Base-by-base conservation (phyloP, 768 basidiomycete species). In the Mycena olivaceomarginata region DNA sequence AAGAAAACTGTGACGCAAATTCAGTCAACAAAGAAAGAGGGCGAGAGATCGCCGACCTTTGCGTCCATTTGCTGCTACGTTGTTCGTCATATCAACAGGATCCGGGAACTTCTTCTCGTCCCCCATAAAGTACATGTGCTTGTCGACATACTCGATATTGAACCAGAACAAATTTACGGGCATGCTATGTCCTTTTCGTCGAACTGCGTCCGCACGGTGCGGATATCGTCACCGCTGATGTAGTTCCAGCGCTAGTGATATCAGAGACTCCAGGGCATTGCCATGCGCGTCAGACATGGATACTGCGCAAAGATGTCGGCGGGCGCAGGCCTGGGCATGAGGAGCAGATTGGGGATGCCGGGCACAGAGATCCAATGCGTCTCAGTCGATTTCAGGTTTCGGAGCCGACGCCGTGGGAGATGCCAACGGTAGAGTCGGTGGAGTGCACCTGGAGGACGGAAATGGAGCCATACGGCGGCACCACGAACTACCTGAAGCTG, bases 231-330 rank as follows among this genome's bases (percentile, higher is more conserved):
- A 37, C 96, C 94, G 86, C 94, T 96, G 78, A 98, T 90, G n/a
- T 99, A 99, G 83, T 99, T 99, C 98, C 98, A 99, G 46, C 98
- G 90, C 84, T 99, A 98, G 85, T 99, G 98, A 82, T 99, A 98
- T 0, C 94, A 98, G 74, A 99, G 89, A 39, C 96, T 93, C 93
- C 96, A 99, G 22, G 95, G 91, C 10, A 94, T 93, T 0, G 96
- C 92, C 0, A 94, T 91, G 1, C 98, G 98, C 0, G 98, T 98
- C 70, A 99, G 90, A 22, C 88, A 85, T 0, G 96, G 90, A 83
- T 98, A 99, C 83, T 99, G 97, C 62, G 88, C 90, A 85, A 99
- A 97, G 43, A 99, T 88, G 4, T 95, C 93, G 11, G 90, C 87
- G 12, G 97, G 93, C 0, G 94, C 93, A 1, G 98, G 97, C 8